These are phyloP conservation scores for Daldinia childiae DNA, from an alignment of 495 filamentous ascomycete species.

Conservation along the genomic window DNA sequence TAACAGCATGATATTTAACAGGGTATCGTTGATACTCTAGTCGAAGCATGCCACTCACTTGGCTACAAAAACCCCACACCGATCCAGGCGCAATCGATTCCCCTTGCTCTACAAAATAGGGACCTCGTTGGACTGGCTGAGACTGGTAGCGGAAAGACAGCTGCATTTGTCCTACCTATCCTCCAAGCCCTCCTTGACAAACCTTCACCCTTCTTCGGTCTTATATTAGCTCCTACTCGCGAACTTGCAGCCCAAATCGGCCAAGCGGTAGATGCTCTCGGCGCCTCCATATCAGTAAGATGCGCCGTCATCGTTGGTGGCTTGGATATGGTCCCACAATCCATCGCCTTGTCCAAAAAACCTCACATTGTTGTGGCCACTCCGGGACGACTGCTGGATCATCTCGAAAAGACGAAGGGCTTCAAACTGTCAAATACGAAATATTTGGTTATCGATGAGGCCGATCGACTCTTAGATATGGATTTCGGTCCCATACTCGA, in stretches of 20 bases:
- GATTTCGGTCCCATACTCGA: slow-evolving; percentile 94
- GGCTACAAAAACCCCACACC: slow-evolving; percentile 86
- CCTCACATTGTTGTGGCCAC: slow-evolving; percentile 91
- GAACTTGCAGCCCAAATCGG: slow-evolving; percentile 93
- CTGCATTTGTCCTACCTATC: slow-evolving; percentile 89
- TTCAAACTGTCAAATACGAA: slow-evolving; percentile 82
- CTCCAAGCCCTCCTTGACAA: slow-evolving; percentile 87
- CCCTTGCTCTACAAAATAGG: slow-evolving; percentile 78
- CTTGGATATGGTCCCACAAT: slow-evolving; percentile 92
- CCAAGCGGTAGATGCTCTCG: slow-evolving; percentile 83
- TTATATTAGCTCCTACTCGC: slow-evolving; percentile 89
- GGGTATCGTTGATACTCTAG: slow-evolving; percentile 86
- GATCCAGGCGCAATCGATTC: slow-evolving; percentile 81
- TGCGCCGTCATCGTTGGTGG: slow-evolving; percentile 86
- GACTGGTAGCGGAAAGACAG: slow-evolving; percentile 93
- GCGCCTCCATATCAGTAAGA: slow-evolving; percentile 80
- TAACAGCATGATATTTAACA: slow-evolving; percentile 30
- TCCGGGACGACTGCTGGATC: slow-evolving; percentile 88
- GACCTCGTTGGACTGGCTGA: slow-evolving; percentile 95
- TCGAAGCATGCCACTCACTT: slow-evolving; percentile 82
- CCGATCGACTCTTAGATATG: slow-evolving; percentile 89
- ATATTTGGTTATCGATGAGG: slow-evolving; percentile 95
- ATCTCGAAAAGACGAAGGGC: slow-evolving; percentile 96
- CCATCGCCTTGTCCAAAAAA: slow-evolving; percentile 88
- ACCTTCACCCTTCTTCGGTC: slow-evolving; percentile 77